Evolutionary conservation across 1,284 basidiomycete species (phyloP), one percentile per base, ranked within the genome.

Genomic region (Leucoagaricus sp.): DNA sequence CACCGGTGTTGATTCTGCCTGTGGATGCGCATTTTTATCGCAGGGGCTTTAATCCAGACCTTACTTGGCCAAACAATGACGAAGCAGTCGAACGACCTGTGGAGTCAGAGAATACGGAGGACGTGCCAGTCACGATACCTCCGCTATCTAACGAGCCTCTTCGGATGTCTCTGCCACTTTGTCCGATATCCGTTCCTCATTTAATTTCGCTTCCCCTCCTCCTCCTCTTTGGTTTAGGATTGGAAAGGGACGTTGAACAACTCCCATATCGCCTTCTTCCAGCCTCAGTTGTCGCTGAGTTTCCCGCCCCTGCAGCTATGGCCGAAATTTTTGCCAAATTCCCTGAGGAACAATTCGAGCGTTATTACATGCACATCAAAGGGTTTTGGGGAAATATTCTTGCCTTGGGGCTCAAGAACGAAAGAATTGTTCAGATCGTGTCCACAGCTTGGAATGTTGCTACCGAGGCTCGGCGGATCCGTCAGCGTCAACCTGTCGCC

Each of bases 251-350:
- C 31, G 63, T 65, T 26, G 73, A 76, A 53, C 58, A 66, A 28
- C 67, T 80, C 23, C 71, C 75, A 3, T 69, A 66, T 55, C 70
- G 66, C 23, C 70, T 80, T 23, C 74, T 80, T 12, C 77, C 78
- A 4, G 61, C 72, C 6, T 59, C 71, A 25, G 77, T 75, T 13
- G 73, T 80, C 17, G 75, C 70, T 47, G 77, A 80, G 57, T 80
- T 80, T 59, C 78, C 86, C 1, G 78, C 84, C 47, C 74, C 78
- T 12, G 73, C 80, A 3, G 75, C 76, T 10, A 86, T 87, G 84
- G 75, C 83, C 1, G 69, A 74, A 29, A 71, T 73, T 34, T 72
- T 83, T 64, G 72, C 75, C 8, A 67, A 64, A 10, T 54, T 66
- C 28, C 67, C 68, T 49, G 68, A 70, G 17, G 64, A 69, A 26